Evolutionary conservation across 148 eudicot genomes (phyloP), one percentile per base, ranked within the genome.

Genomic region (Silene uniflora): DNA sequence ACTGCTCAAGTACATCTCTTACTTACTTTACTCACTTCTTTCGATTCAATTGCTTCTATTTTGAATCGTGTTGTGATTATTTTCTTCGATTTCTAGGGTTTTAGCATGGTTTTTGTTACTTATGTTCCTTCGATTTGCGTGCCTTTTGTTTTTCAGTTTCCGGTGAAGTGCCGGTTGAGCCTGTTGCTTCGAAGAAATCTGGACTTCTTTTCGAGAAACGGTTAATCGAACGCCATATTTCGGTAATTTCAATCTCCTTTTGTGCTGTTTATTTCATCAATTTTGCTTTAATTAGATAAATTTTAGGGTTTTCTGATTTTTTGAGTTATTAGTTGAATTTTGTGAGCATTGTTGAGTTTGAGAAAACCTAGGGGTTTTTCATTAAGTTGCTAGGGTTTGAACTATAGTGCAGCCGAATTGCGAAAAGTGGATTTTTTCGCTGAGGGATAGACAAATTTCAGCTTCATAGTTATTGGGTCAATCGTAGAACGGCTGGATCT

Each of bases 91-190:
- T 68, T 75, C 67, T 79, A 67, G 77, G 81, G 73, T 79, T 62
- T 62, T 52, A 23, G 5, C 17, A 24, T 62, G 16, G 22, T 17
- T 44, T 66, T 66, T 62, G 32, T 14, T 25, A 25, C 25, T 64
- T 64, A 25, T 27, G 7, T 55, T 66, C 49, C 22, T 66, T 66
- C 47, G 69, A 68, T 68, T 68, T 44, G 16, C 17, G 70, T 3
- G 10, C 27, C 1, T 63, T 62, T 63, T 11, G 39, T 24, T 63
- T 47, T 52, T 73, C 93, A 94, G 98, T 94, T 72, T 92, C 98
- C 85, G 98, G 98, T 23, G 99, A 95, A 77, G 86, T 89, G 24
- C 99, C 99, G 87, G 99, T 90, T 80, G 96, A 95, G 46, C 93
- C 99, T 19, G 97, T 95, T 29, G 89, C 90, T 76, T 95, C 97